Evolutionary conservation across 148 eudicot genomes (phyloP).

Genomic region (Salicornia ramosissima): DNA sequence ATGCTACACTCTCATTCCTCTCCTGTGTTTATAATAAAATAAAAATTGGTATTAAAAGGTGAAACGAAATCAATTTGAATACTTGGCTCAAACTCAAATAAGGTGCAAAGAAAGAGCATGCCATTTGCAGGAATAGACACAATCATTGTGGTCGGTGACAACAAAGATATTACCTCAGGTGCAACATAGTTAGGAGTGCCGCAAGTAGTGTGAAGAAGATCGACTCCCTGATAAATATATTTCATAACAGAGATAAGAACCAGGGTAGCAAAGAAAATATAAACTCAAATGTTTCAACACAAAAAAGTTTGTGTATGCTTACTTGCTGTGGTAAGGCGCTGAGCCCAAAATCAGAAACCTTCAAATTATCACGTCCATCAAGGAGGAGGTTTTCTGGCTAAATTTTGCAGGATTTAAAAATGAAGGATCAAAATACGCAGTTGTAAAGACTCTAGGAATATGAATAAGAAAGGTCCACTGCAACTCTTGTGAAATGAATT

Average conservation of each 20-base stretch:
- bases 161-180: slow-evolving; percentile 62
- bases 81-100: not conserved
- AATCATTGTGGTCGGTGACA: not conserved
- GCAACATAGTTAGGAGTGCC: slow-evolving; percentile 99
- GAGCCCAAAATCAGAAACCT: slow-evolving; percentile 97
- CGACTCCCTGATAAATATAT: slow-evolving; percentile 66
- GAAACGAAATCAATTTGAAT: not conserved
- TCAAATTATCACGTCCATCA: slow-evolving; percentile 66
- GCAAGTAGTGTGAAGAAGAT: slow-evolving; percentile 92
- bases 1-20: no score
- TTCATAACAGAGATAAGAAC: slow-evolving; percentile 12
- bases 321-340: slow-evolving; percentile 91
- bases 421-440: slow-evolving; percentile 2
- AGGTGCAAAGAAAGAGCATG: not conserved
- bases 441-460: not conserved
- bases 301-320: slow-evolving; percentile 25
- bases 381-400: slow-evolving; percentile 98
- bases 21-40: no score
- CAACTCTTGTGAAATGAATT: not conserved
- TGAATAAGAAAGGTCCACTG: not conserved
- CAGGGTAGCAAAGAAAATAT: not conserved
- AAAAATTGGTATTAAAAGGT: no score
- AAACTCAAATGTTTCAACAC: not conserved
- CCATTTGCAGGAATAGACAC: not conserved
- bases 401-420: slow-evolving; percentile 4